phyloP scores from a whole-genome alignment of 345 rosid genomes.

The Carallia pectinifolia region DNA sequence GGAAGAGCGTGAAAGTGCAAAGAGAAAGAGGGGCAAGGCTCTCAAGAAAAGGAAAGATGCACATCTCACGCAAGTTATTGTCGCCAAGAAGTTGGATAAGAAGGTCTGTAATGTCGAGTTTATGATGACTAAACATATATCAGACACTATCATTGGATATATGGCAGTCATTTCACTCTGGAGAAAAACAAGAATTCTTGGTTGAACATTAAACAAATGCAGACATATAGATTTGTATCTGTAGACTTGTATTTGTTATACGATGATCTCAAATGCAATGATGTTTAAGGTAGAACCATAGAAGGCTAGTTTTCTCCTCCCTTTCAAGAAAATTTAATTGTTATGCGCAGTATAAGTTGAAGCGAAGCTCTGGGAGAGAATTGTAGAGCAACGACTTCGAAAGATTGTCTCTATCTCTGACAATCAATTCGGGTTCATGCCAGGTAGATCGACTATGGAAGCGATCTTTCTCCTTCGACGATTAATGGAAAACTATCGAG shows the following conservation, averaged over 20 bases:
- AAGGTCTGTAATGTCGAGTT: slow-evolving; percentile 46
- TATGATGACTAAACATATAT: not conserved
- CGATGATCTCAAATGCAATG: not conserved
- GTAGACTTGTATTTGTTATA: not conserved
- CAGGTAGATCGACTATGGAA: too few species aligned
- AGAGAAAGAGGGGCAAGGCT: slow-evolving; percentile 59
- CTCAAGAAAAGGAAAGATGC: slow-evolving; percentile 86
- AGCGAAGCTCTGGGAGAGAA: too few species aligned
- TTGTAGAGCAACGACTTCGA: too few species aligned
- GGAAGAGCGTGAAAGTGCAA: slow-evolving; percentile 66
- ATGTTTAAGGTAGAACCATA: not conserved
- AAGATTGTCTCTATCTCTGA: not conserved
- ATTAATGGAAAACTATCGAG: too few species aligned
- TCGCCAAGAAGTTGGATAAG: slow-evolving; percentile 82
- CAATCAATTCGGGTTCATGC: too few species aligned
- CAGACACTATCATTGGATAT: too few species aligned
- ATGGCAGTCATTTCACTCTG: too few species aligned
- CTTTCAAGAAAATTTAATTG: not conserved
- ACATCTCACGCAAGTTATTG: slow-evolving; percentile 65
- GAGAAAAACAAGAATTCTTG: not conserved
- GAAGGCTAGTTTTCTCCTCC: not conserved
- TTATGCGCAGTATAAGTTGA: not conserved
- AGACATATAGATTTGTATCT: not conserved
- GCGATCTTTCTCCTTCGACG: too few species aligned
- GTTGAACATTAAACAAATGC: not conserved